Conservation (phyloP, 371 early-diverging fungal genomes). For the Coemansia sp. region DNA sequence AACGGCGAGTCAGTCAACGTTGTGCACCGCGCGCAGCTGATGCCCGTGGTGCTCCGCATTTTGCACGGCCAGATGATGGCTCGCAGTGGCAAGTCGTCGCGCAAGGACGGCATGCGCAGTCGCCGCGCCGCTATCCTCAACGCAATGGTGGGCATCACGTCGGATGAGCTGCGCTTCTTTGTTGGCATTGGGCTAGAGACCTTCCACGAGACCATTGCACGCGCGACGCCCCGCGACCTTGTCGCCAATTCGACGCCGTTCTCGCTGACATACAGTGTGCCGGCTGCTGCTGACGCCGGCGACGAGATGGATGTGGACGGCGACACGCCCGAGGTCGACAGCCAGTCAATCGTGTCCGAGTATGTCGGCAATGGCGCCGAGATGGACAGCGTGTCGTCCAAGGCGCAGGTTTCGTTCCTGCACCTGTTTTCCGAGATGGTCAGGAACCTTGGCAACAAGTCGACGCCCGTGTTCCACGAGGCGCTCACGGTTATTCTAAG, state of each 20-base stretch:
- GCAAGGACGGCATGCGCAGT: conserved; percentile 64
- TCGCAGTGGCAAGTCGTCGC: conserved; percentile 64
- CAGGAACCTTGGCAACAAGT: conserved; percentile 72
- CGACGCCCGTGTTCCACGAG: conserved; percentile 68
- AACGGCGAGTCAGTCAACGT: conserved; percentile 57
- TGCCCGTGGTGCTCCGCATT: conserved; percentile 78
- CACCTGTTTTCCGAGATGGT: conserved; percentile 76
- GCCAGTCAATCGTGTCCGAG: conserved; percentile 2
- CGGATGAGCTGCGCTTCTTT: conserved; percentile 68
- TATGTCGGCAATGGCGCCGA: conserved; percentile 29
- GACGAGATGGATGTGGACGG: conserved; percentile 32
- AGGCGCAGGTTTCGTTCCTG: conserved; percentile 80
- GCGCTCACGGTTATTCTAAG: conserved; percentile 70
- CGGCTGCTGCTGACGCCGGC: neutral
- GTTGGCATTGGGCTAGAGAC: conserved; percentile 79
- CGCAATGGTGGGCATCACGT: conserved; percentile 67
- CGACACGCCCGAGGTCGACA: conserved; percentile 11
- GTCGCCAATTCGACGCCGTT: conserved; percentile 16
- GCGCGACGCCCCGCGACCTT: conserved; percentile 28
- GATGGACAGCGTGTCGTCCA: conserved; percentile 53
- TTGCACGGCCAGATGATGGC: conserved; percentile 88
- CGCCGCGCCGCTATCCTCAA: conserved; percentile 79
- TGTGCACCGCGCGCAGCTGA: conserved; percentile 65
- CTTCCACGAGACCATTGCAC: conserved; percentile 53
- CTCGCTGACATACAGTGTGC: conserved; percentile 7